These are phyloP conservation scores for Vinca minor DNA, from an alignment of 257 asterid genomes.

Conservation along the genomic window DNA sequence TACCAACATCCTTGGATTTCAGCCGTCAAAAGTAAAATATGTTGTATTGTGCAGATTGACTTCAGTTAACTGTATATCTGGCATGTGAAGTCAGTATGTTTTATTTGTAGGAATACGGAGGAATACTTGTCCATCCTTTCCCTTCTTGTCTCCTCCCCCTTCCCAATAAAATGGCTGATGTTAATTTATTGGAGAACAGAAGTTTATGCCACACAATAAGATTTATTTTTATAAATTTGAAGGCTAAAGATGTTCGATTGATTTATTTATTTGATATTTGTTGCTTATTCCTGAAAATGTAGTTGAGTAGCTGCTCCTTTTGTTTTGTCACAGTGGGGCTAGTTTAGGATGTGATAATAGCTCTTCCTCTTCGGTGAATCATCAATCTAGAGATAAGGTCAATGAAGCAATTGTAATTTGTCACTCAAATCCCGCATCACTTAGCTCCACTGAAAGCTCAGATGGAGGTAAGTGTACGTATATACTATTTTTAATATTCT, in stretches of 20 bases:
- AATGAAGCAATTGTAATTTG: constrained; percentile 41
- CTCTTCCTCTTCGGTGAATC: constrained; percentile 20
- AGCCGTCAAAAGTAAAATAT: not conserved
- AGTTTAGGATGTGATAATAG: constrained; percentile 27
- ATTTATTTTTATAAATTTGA: too few relatives aligned
- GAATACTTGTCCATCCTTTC: not conserved
- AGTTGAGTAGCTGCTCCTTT: not conserved
- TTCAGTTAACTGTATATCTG: not conserved
- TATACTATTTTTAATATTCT: not conserved
- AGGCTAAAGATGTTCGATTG: not conserved
- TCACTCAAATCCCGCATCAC: constrained; percentile 56
- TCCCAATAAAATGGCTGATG: not conserved
- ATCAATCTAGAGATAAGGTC: constrained; percentile 33
- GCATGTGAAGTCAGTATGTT: not conserved
- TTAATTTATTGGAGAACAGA: not conserved
- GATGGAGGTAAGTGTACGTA: constrained; percentile 46
- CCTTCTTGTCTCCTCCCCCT: not conserved
- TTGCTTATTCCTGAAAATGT: not conserved
- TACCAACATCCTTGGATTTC: not conserved
- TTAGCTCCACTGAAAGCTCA: constrained; percentile 63
- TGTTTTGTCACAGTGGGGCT: constrained; percentile 12
- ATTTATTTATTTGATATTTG: not conserved
- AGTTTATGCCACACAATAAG: not conserved
- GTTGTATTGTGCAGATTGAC: not conserved
- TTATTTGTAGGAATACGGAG: not conserved